Percentiles rank a stretch among this genome's conserved stretches.
Conservation (phyloP, 83 land plant genomes). For the Picea mariana region DNA sequence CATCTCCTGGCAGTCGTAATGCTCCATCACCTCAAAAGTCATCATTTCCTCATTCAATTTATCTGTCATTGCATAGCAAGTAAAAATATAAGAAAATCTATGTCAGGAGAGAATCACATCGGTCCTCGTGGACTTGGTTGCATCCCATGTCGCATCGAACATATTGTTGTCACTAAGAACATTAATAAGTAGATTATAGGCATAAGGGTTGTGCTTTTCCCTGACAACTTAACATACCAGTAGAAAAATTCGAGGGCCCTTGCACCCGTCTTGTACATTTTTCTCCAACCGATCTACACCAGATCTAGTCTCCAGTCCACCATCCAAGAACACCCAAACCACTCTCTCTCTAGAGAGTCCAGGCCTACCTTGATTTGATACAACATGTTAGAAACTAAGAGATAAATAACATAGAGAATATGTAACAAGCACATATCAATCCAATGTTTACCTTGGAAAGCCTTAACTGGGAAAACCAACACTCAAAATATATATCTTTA, state of each 20-base stretch:
- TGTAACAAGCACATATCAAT: no score
- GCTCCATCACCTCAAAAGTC: slow-evolving; percentile 59
- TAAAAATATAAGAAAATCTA: slow-evolving; percentile 53
- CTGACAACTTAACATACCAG: slow-evolving; percentile 27
- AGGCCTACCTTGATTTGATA: no score
- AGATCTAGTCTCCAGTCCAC: no score
- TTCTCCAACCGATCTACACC: no score
- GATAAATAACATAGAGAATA: no score
- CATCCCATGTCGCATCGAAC: slow-evolving; percentile 63
- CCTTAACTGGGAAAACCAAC: no score
- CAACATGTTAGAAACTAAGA: no score
- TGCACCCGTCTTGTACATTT: slow-evolving; percentile 25
- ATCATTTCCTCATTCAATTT: slow-evolving; percentile 35
- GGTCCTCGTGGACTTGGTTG: slow-evolving; percentile 39
- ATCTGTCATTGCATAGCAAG: slow-evolving; percentile 37
- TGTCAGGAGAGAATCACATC: slow-evolving; percentile 33
- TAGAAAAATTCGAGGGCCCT: slow-evolving; percentile 49
- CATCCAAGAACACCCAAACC: no score
- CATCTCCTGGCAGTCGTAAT: slow-evolving; percentile 20
- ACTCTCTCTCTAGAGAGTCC: no score
- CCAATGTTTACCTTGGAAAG: no score
- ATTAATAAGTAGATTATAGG: slow-evolving; percentile 55
- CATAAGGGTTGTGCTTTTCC: slow-evolving; percentile 28
- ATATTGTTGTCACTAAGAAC: slow-evolving; percentile 44
- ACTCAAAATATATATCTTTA: no score